A percentile compares a stretch with the other conserved stretches of the same genome.
Conservation (phyloP, 306 rosid species). For the Vigna mungo region DNA sequence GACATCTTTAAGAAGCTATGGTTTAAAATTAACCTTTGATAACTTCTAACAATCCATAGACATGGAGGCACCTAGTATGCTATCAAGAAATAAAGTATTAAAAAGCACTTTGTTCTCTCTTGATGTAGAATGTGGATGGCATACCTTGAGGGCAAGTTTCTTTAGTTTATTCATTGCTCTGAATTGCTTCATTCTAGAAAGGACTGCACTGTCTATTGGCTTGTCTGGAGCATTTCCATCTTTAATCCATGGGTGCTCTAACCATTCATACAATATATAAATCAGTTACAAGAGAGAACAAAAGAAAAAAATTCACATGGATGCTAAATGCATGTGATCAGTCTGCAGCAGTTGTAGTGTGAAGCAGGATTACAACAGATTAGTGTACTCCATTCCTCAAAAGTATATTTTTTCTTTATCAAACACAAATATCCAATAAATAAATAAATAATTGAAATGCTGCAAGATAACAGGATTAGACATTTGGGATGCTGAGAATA, state of each 20-base stretch:
- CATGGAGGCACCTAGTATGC: conserved; percentile 3
- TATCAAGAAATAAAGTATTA: conserved; percentile 10
- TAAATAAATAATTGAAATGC: conserved; percentile 25
- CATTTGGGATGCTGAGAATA: conserved; percentile 1
- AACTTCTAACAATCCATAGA: not conserved
- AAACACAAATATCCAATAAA: not conserved
- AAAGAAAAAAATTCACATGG: conserved; percentile 14
- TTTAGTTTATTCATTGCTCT: conserved; percentile 95
- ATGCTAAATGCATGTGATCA: not conserved
- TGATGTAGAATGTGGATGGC: conserved; percentile 18
- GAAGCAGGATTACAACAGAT: no score
- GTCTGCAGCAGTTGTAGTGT: no score
- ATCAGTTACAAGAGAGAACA: conserved; percentile 43
- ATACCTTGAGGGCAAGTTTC: conserved; percentile 88
- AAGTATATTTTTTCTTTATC: no score
- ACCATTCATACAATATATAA: conserved; percentile 41
- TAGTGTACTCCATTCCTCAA: no score
- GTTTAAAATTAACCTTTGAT: not conserved
- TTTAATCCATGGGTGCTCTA: conserved; percentile 94
- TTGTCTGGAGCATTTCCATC: conserved; percentile 87
- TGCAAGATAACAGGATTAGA: not conserved
- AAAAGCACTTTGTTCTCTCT: conserved; percentile 14
- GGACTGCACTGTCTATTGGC: conserved; percentile 92
- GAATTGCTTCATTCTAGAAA: conserved; percentile 95
- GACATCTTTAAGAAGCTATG: not conserved